Base-by-base conservation (phyloP, 768 basidiomycete genomes). In the Cyclocybe cylindracea region DNA sequence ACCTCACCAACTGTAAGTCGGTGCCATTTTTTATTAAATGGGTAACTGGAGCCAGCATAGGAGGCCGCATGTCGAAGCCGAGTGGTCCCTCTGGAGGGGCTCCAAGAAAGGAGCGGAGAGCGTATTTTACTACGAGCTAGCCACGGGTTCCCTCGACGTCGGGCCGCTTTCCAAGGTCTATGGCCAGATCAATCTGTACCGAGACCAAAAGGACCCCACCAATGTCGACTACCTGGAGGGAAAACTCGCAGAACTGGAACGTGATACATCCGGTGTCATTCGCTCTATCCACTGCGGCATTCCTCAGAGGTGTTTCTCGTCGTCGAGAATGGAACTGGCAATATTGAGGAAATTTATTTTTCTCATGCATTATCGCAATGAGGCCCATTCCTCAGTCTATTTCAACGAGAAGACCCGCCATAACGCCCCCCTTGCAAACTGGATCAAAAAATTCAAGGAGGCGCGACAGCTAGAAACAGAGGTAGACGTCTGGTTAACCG, bases 341-440 rank as follows among this genome's bases (percentile, higher is more conserved):
- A 58, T 45, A 5, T 50, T 74, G 34, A 60, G 70, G 3, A 73
- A 70, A 51, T 73, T 74, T 46, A 55, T 73, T 7, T 71, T 71
- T 47, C 36, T 74, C 16, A 68, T 72, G 69, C 63, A 70, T 34
- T 68, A 66, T 51, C 66, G 71, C 8, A 56, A 56, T 16, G 57
- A 51, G 11, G 57, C 58, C 2, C 46, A 58, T 1, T 55, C 61
- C 11, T 32, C 44, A 2, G 55, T 49, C 5, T 70, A 71, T 53
- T 69, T 66, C 33, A 56, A 68, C n/a, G 68, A 65, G 29, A 50
- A 55, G 4, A 56, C 66, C 38, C 66, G 64, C 0, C 46, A 55
- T 19, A 65, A 65, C 40, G 59, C 56, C 24, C 57, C 55, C 14
- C 39, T 56, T 0, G 56, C 43, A 5, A 53, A 56, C 9, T 70